Evolutionary conservation across 2,329 filamentous ascomycete species (phyloP).

Genomic region (Stachybotrys echinatus): DNA sequence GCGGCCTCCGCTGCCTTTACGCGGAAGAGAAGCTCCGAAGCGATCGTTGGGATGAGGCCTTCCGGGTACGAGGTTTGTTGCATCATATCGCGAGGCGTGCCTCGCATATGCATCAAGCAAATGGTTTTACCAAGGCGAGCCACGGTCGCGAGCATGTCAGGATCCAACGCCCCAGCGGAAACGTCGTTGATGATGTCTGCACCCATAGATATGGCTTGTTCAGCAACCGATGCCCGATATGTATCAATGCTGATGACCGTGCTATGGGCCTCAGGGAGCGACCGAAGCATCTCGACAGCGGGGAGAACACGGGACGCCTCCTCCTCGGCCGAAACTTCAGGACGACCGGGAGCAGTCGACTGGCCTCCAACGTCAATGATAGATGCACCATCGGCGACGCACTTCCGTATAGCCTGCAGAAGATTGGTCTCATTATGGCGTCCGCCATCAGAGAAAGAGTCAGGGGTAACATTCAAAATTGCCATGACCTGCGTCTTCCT

Average conservation of each 20-base stretch:
- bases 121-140: conserved; percentile 75
- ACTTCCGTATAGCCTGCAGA: conserved; percentile 49
- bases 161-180: conserved; percentile 74
- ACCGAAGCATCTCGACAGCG: conserved; percentile 68
- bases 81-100: conserved; percentile 78
- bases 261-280: conserved; percentile 53
- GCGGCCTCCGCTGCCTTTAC: conserved; percentile 71
- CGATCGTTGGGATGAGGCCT: conserved; percentile 61
- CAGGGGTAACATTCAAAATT: conserved; percentile 89
- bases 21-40: conserved; percentile 62
- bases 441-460: conserved; percentile 95
- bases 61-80: conserved; percentile 61
- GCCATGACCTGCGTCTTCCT: conserved; percentile 80
- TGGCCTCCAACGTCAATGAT: conserved; percentile 93
- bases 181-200: conserved; percentile 96
- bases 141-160: conserved; percentile 75
- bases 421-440: conserved; percentile 51
- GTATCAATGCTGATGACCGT: conserved; percentile 88
- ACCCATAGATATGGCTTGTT: conserved; percentile 68
- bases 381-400: conserved; percentile 66
- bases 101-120: conserved; percentile 89
- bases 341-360: conserved; percentile 76
- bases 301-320: conserved; percentile 77
- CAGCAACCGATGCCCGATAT: conserved; percentile 79
- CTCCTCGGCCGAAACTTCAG: conserved; percentile 63